Conservation (phyloP, 208 protist genomes). For the Leishmania tropica region DNA sequence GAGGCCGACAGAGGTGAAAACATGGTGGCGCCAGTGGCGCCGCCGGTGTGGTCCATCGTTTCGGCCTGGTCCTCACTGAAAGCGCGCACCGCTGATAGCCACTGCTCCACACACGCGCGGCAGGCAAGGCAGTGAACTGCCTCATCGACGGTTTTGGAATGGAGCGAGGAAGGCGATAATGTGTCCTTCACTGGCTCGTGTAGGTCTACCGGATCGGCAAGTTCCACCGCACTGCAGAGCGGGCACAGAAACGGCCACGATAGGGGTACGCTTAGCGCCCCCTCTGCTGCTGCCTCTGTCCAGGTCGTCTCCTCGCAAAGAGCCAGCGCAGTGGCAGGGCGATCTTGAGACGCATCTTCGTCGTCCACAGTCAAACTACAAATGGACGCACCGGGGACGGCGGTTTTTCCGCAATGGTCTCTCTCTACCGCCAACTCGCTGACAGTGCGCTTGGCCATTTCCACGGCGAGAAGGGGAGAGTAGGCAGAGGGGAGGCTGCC, state of each 20-base stretch:
- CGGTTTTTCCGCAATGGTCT: background rate
- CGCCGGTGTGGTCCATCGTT: background rate
- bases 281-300: background rate
- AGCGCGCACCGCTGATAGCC: conserved; percentile 15
- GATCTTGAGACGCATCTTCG: background rate
- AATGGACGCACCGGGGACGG: background rate
- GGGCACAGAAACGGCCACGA: conserved; percentile 38
- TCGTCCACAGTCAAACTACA: background rate
- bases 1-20: background rate
- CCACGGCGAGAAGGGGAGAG: background rate
- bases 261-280: background rate
- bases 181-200: conserved; percentile 8
- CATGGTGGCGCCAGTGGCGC: background rate
- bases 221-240: conserved; percentile 34
- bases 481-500: background rate
- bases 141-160: background rate
- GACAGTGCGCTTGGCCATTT: conserved; percentile 1
- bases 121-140: conserved; percentile 38
- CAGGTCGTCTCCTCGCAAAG: conserved; percentile 2
- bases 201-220: conserved; percentile 46
- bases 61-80: background rate
- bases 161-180: background rate
- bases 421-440: too few relatives aligned
- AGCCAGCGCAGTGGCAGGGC: background rate
- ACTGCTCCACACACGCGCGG: conserved; percentile 33